Evolutionary conservation across 306 rosid species (phyloP).

Genomic region (Fragaria nilgerrensis): DNA sequence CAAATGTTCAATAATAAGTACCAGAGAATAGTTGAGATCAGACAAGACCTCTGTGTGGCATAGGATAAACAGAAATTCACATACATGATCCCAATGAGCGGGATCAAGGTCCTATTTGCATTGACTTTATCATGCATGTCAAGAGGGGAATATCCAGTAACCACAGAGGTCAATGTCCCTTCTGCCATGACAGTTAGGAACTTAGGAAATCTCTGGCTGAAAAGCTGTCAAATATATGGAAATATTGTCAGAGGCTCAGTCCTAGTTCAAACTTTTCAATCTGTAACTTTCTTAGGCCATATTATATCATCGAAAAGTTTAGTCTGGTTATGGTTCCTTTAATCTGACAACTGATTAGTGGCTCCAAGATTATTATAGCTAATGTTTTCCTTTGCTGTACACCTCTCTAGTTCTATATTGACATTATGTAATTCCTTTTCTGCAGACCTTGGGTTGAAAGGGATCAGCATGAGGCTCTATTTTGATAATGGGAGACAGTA

Average conservation of each 20-base stretch:
- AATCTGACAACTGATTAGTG: neutral
- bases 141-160: neutral
- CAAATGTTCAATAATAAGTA: neutral
- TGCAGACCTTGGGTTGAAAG: neutral
- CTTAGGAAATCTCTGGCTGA: neutral
- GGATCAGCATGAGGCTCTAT: neutral
- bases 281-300: neutral
- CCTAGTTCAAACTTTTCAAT: neutral
- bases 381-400: neutral
- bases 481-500: neutral
- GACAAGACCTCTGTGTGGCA: neutral
- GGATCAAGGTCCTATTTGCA: neutral
- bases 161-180: neutral
- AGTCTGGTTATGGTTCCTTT: neutral
- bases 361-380: neutral
- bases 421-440: slow-evolving; percentile 10
- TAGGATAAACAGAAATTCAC: neutral
- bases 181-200: neutral
- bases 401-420: neutral
- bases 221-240: neutral
- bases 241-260: neutral
- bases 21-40: neutral
- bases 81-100: neutral
- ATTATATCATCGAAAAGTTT: neutral
- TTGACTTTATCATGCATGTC: neutral